Evolutionary conservation across 768 basidiomycete species (phyloP).

Genomic region (Leccinum boreale): DNA sequence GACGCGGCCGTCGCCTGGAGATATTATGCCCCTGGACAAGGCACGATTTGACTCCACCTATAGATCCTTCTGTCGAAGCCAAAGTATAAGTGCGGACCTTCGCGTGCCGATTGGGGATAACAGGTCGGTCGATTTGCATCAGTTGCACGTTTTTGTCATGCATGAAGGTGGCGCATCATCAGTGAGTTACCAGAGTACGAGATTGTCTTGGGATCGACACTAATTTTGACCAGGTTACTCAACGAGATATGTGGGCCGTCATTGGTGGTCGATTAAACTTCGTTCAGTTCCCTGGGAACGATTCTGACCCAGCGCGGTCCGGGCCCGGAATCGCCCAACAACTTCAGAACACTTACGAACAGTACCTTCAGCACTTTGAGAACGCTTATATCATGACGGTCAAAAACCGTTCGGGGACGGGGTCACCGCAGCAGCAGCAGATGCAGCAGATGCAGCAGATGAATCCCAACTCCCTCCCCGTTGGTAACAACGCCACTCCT

Average conservation of each 20-base stretch:
- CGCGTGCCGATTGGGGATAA: conserved; percentile 48
- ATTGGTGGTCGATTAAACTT: conserved; percentile 69
- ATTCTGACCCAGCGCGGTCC: conserved; percentile 56
- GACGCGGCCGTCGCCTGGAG: conserved; percentile 4
- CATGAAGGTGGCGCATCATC: conserved; percentile 49
- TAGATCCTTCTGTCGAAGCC: conserved; percentile 44
- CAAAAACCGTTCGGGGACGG: conserved; percentile 15
- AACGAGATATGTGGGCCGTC: conserved; percentile 58
- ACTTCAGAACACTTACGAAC: conserved; percentile 57
- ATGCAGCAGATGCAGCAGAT: conserved; percentile 8
- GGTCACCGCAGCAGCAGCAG: conserved; percentile 11
- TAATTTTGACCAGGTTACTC: conserved; percentile 41
- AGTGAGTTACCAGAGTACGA: conserved; percentile 34
- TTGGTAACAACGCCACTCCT: conserved; percentile 10
- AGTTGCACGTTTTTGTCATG: conserved; percentile 57
- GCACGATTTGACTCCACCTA: conserved; percentile 50
- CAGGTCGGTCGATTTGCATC: conserved; percentile 56
- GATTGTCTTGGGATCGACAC: conserved; percentile 6
- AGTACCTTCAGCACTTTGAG: conserved; percentile 58
- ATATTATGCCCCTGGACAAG: conserved; percentile 44
- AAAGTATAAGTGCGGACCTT: conserved; percentile 38
- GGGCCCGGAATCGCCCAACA: conserved; percentile 62
- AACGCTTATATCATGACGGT: conserved; percentile 46
- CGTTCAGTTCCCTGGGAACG: conserved; percentile 60
- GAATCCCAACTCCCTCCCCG: conserved; percentile 9